A percentile compares a stretch with the other conserved stretches of the same genome.
phyloP scores from a whole-genome alignment of 441 rosid species.

The Populus hybrid region DNA sequence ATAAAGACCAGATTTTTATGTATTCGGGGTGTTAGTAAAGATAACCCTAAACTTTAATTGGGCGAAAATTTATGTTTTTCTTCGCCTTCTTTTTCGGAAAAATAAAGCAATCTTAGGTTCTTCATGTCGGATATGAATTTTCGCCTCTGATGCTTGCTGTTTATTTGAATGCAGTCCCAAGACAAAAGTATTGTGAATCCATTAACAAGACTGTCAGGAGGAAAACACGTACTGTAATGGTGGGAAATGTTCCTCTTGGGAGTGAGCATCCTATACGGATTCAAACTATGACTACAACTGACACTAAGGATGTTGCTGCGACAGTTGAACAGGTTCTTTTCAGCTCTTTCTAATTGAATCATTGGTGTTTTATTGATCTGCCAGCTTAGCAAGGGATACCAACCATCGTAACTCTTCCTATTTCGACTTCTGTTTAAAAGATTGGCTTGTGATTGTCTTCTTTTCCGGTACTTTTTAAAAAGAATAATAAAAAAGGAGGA shows the following conservation, averaged over 20 bases:
- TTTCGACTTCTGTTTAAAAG: background rate
- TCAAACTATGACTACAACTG: constrained; percentile 93
- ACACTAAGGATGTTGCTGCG: constrained; percentile 83
- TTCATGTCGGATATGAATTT: background rate
- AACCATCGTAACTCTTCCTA: background rate
- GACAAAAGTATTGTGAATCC: constrained; percentile 91
- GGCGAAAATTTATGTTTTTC: background rate
- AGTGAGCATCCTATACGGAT: constrained; percentile 91
- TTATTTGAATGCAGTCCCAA: constrained; percentile 63
- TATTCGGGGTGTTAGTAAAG: background rate
- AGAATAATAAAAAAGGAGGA: background rate
- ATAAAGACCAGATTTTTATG: background rate
- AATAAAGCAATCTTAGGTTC: background rate
- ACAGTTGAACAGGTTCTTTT: constrained; percentile 83
- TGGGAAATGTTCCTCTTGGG: constrained; percentile 89
- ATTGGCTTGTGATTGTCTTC: background rate
- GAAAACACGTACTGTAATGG: constrained; percentile 89
- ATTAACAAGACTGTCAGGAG: constrained; percentile 81
- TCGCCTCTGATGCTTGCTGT: constrained; percentile 9
- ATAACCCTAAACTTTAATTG: background rate
- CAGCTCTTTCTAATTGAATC: background rate
- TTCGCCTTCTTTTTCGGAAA: background rate
- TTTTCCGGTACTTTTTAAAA: background rate
- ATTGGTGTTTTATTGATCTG: background rate
- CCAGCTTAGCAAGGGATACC: background rate